Conservation (phyloP, 805 yeast species). For the Candida easanensis region DNA sequence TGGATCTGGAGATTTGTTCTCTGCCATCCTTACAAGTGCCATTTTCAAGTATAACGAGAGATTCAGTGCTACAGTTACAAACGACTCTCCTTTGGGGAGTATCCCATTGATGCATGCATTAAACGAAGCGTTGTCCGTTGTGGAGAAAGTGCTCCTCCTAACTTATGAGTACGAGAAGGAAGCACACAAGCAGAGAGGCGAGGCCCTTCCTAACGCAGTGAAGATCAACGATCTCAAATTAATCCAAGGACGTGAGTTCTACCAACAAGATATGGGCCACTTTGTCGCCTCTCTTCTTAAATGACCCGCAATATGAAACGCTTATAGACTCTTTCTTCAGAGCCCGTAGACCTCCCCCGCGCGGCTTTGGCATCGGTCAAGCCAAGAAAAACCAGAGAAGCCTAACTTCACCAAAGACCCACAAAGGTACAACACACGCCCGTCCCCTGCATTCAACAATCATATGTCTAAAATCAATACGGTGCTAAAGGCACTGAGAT, state of each 20-base stretch:
- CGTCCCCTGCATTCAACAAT: too few species aligned
- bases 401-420: too few species aligned
- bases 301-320: neutral
- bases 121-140: slow-evolving; percentile 37
- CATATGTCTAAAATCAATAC: slow-evolving; percentile 12
- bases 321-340: too few species aligned
- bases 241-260: slow-evolving; percentile 39
- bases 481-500: slow-evolving; percentile 12
- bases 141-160: slow-evolving; percentile 39
- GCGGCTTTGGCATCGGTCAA: too few species aligned
- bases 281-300: neutral
- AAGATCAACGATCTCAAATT: slow-evolving; percentile 42
- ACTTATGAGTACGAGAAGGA: slow-evolving; percentile 32
- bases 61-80: slow-evolving; percentile 8
- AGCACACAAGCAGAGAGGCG: slow-evolving; percentile 12
- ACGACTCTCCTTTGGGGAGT: slow-evolving; percentile 1
- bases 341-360: too few species aligned
- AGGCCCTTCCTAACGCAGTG: slow-evolving; percentile 18
- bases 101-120: slow-evolving; percentile 33
- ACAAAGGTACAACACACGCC: too few species aligned
- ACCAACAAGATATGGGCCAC: slow-evolving; percentile 15
- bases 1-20: slow-evolving; percentile 75
- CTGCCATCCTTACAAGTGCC: slow-evolving; percentile 55
- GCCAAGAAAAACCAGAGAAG: too few species aligned
- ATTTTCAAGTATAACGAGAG: slow-evolving; percentile 32